Evolutionary conservation across 2,329 filamentous ascomycete genomes (phyloP).

Genomic region (Nigrospora osmanthi): DNA sequence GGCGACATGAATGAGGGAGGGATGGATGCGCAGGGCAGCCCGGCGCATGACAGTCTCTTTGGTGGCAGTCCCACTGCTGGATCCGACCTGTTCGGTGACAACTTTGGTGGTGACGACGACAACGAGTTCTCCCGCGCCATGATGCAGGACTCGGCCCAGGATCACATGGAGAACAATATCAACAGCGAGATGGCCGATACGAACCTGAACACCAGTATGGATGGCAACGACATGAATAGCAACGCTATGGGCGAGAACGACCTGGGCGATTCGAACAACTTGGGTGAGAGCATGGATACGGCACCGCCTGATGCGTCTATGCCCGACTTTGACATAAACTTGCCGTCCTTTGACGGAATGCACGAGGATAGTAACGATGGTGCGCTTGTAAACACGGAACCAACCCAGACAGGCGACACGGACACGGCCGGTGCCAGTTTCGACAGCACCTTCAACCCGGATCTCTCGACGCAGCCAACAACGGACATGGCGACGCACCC

Average conservation of each 20-base stretch:
- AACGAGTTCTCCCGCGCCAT: slow-evolving; percentile 74
- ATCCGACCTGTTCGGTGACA: slow-evolving; percentile 78
- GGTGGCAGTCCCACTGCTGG: slow-evolving; percentile 66
- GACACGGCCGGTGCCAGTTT: neutral
- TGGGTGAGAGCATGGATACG: neutral
- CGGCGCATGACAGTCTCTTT: slow-evolving; percentile 74
- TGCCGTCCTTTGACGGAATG: slow-evolving; percentile 3
- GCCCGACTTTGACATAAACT: slow-evolving; percentile 4
- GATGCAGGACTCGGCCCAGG: slow-evolving; percentile 33
- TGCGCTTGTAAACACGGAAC: neutral
- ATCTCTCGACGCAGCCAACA: slow-evolving; percentile 1
- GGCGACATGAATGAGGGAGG: slow-evolving; percentile 7
- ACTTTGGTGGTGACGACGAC: slow-evolving; percentile 76
- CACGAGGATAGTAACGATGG: neutral
- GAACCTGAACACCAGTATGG: neutral
- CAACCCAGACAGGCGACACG: slow-evolving; percentile 5
- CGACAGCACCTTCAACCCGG: slow-evolving; percentile 1
- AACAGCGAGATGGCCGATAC: neutral
- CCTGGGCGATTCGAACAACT: neutral
- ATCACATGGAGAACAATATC: slow-evolving; percentile 9
- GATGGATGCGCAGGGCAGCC: slow-evolving; percentile 53
- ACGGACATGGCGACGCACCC: slow-evolving; percentile 10
- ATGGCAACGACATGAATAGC: neutral
- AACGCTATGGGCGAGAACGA: neutral
- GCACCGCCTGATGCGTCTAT: slow-evolving; percentile 27